Base-by-base conservation (phyloP, 2,329 filamentous ascomycete species). In the Chrysoporthe cubensis region DNA sequence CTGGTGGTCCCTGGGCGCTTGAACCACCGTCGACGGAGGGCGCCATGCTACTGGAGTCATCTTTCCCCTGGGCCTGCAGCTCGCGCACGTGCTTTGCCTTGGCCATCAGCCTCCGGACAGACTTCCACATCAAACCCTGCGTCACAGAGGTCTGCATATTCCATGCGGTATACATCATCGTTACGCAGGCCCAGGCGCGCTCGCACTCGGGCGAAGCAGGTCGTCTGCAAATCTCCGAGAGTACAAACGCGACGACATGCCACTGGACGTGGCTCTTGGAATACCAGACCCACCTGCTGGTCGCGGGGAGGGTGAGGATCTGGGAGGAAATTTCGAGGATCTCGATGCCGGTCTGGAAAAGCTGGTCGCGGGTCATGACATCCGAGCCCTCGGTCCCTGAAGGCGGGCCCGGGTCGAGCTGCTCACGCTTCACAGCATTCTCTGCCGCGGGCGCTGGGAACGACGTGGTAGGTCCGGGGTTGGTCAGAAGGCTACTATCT, bases 341-440 rank as follows among this genome's bases (percentile, higher is more conserved):
- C 73, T 94, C 91, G 37, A 94, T 84, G 2, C 90, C 89, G 0
- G 90, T 91, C 34, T 90, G 80, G 75, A 93, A 92, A 1, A 94
- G 82, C 67, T 88, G 88, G 70, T 93, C 87, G 66, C 88, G 87
- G 9, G 87, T 52, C 34, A 26, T 21, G 58, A 21, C 4, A 2
- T 13, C 18, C 7, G 21, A 37, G 16, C 2, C 2, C 18, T 60
- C 57, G 57, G 37, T 11, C 9, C 11, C 56, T 42, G 56, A 16
- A 18, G 0, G 56, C 2, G 37, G 56, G 4, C 4, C 4, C 9
- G 21, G 34, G 4, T 4, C 18, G 56, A 5, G 7, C 21, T 16
- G 57, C 42, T 60, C n/a, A 21, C 5, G 11, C 4, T 42, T 40
- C 37, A 1, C 40, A 7, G 3, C 8, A n/a, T 9, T 40, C 37